phyloP scores from a whole-genome alignment of 768 basidiomycete genomes.

The Lentinula guzmanii region DNA sequence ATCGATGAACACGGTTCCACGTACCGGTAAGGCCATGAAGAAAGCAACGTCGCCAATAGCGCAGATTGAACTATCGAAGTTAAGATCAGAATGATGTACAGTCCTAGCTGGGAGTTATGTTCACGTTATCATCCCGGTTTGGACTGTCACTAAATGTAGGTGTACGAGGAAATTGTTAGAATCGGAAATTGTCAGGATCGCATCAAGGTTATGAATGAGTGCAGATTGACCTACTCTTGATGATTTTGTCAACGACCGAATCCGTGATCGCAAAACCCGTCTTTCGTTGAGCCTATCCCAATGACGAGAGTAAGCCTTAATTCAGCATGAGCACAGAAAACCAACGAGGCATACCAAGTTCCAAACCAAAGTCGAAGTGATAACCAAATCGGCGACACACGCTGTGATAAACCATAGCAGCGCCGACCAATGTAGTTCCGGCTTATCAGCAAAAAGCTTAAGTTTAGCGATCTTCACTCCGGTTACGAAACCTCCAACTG shows the following conservation, averaged over 20 bases:
- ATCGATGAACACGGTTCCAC: not conserved
- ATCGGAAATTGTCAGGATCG: not conserved
- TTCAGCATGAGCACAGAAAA: not conserved
- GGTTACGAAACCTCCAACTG: conserved; percentile 1
- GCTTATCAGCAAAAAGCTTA: conserved; percentile 4
- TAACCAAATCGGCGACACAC: conserved; percentile 1
- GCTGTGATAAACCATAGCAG: conserved; percentile 6
- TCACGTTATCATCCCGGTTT: conserved; percentile 6
- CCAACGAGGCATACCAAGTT: not conserved
- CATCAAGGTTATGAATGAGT: not conserved
- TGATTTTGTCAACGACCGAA: conserved; percentile 5
- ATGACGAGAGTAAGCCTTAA: not conserved
- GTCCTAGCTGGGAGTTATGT: not conserved
- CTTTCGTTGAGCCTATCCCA: not conserved
- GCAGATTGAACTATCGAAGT: conserved; percentile 24
- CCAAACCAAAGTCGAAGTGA: conserved; percentile 1
- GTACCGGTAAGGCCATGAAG: conserved; percentile 33
- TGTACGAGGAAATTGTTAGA: not conserved
- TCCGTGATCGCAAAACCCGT: conserved; percentile 4
- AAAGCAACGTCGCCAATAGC: conserved; percentile 38
- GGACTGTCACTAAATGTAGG: not conserved
- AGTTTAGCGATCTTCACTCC: not conserved
- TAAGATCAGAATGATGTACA: not conserved
- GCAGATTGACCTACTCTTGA: not conserved
- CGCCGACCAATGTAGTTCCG: conserved; percentile 4